phyloP scores from a whole-genome alignment of 176 grass and related monocot genomes.

The Dendrocalamus sinicus region DNA sequence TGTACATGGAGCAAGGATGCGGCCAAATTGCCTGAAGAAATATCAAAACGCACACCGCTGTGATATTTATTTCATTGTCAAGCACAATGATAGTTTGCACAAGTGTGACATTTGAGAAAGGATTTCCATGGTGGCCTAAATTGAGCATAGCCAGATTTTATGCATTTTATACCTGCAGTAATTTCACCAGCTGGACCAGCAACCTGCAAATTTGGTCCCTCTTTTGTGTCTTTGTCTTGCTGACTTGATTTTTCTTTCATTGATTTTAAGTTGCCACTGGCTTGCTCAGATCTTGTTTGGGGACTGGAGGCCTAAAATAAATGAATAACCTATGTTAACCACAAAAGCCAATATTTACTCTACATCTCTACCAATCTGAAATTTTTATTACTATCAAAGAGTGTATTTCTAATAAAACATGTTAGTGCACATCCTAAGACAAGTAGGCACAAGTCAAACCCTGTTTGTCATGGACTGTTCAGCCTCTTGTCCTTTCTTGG shows the following conservation, averaged over 20 bases:
- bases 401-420: slow-evolving; percentile 22
- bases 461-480: slow-evolving; percentile 70
- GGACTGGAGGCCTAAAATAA: slow-evolving; percentile 71
- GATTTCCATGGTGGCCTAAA: slow-evolving; percentile 11
- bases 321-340: slow-evolving; percentile 44
- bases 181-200: slow-evolving; percentile 85
- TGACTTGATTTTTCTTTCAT: slow-evolving; percentile 80
- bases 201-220: slow-evolving; percentile 78
- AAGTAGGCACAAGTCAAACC: slow-evolving; percentile 43
- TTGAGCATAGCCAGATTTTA: slow-evolving; percentile 29
- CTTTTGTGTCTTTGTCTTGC: slow-evolving; percentile 82
- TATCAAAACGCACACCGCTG: neutral
- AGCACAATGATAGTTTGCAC: slow-evolving; percentile 20
- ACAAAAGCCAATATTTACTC: slow-evolving; percentile 24
- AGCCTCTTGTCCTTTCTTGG: slow-evolving; percentile 84
- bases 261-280: slow-evolving; percentile 64
- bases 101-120: slow-evolving; percentile 7
- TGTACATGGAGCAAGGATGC: slow-evolving; percentile 9
- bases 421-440: neutral
- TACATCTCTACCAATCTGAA: slow-evolving; percentile 1
- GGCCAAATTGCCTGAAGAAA: neutral
- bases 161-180: slow-evolving; percentile 68
- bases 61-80: slow-evolving; percentile 12
- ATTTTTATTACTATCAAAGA: slow-evolving; percentile 8
- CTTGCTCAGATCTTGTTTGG: slow-evolving; percentile 65